Conservation (phyloP, 176 grass and related monocot genomes). For the Urochloa ruziziensis region DNA sequence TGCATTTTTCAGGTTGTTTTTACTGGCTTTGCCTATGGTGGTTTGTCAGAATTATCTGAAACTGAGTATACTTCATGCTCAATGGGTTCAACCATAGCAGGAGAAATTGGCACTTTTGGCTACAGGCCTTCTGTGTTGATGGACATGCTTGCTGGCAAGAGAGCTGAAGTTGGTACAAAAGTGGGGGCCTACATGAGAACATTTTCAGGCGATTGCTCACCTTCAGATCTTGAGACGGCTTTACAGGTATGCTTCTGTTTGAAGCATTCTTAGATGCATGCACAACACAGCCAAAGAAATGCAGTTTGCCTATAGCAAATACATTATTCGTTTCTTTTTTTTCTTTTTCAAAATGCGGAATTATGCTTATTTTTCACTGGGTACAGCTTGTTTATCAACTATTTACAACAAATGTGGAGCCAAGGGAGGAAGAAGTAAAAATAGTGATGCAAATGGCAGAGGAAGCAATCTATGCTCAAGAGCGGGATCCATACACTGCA, state of each 20-base stretch:
- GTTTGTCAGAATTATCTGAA: slow-evolving; percentile 93
- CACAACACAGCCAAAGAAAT: neutral
- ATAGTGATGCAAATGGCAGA: slow-evolving; percentile 99
- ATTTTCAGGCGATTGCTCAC: slow-evolving; percentile 96
- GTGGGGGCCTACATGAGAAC: slow-evolving; percentile 97
- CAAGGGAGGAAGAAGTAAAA: slow-evolving; percentile 96
- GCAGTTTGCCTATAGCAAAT: neutral
- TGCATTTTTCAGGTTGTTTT: slow-evolving; percentile 84
- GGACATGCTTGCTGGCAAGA: slow-evolving; percentile 99
- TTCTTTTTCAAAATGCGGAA: slow-evolving; percentile 6
- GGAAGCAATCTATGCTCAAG: slow-evolving; percentile 99
- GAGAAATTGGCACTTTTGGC: slow-evolving; percentile 96
- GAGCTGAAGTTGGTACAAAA: slow-evolving; percentile 98
- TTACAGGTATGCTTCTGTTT: slow-evolving; percentile 75
- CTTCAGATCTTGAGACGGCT: slow-evolving; percentile 94
- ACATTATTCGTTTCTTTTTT: neutral
- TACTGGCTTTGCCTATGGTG: slow-evolving; percentile 98
- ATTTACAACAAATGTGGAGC: slow-evolving; percentile 91
- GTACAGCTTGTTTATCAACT: slow-evolving; percentile 89
- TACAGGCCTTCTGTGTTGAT: slow-evolving; percentile 94
- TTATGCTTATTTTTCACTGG: slow-evolving; percentile 36
- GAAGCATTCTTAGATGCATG: slow-evolving; percentile 11
- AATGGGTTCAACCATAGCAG: slow-evolving; percentile 96
- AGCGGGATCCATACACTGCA: slow-evolving; percentile 96
- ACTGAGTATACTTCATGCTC: slow-evolving; percentile 97